Evolutionary conservation across 2,329 filamentous ascomycete genomes (phyloP).

Genomic region (Penicillium paneum): DNA sequence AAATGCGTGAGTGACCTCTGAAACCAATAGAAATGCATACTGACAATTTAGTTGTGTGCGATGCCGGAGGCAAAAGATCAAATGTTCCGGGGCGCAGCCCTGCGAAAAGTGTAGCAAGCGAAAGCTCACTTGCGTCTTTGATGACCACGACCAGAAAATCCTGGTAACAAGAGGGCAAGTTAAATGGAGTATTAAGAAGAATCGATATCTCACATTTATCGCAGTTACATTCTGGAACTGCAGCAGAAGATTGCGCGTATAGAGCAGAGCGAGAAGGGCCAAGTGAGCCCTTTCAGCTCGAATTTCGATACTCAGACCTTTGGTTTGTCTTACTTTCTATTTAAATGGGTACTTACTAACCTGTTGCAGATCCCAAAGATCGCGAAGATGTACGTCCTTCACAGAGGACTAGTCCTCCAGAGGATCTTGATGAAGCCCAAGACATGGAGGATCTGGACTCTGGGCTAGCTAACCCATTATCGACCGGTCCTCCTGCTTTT

Average conservation of each 20-base stretch:
- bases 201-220: constrained; percentile 2
- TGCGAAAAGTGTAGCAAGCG: constrained; percentile 47
- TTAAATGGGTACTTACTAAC: not conserved
- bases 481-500: constrained; percentile 42
- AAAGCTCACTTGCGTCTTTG: constrained; percentile 43
- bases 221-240: constrained; percentile 39
- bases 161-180: constrained; percentile 48
- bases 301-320: constrained; percentile 13
- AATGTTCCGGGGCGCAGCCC: constrained; percentile 44
- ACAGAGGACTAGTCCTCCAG: constrained; percentile 11
- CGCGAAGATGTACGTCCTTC: constrained; percentile 18
- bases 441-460: constrained; percentile 31
- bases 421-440: constrained; percentile 13
- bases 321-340: constrained; percentile 5
- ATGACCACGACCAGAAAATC: constrained; percentile 50
- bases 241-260: constrained; percentile 29
- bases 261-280: constrained; percentile 16
- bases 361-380: constrained; percentile 15
- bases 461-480: constrained; percentile 45
- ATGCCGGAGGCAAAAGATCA: constrained; percentile 49
- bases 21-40: not conserved
- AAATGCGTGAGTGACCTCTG: constrained; percentile 31
- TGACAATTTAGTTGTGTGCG: constrained; percentile 40
- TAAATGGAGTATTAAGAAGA: not conserved
- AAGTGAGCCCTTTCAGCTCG: constrained; percentile 19